Evolutionary conservation across 1,284 basidiomycete species (phyloP), one percentile per base, ranked within the genome.

Genomic region (Fistulinella staudtii): DNA sequence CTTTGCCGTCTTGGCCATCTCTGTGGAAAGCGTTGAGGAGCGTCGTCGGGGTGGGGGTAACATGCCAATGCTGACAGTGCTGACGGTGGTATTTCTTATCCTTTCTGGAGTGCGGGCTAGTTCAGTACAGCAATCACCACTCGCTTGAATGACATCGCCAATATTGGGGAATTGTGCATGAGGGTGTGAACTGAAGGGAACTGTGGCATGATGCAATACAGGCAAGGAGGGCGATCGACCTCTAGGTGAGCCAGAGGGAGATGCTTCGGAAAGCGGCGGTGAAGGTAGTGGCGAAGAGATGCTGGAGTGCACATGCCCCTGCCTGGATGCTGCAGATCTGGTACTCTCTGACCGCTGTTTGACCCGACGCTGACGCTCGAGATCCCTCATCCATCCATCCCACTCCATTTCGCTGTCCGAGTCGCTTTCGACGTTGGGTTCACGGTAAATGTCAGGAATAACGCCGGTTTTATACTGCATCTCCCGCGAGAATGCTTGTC

Each of bases 371-470:
- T 76, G 75, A 6, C 76, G 68, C 29, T 68, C 63, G 23, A 80
- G 52, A 55, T 79, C 79, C 8, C 67, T 68, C 54, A 68, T 65
- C 79, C 79, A 82, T 5, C 70, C 72, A 6, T 77, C 70, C 79
- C 79, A 82, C 50, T 82, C 79, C n/a, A 68, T 63, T 53, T 80
- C 79, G 50, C 76, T 74, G 18, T 74, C 70, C 5, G 63, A 65
- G 3, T 68, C 66, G n/a, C 64, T 68, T 17, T 65, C 65, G 5
- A 61, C 58, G 4, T 63, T 67, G 3, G 56, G 54, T 23, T 51
- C 52, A 50, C 45, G 17, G 45, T 50, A 46, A 1, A 37, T 29
- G 17, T 51, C 21, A 4, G 41, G 46, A 18, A 43, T 15, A 5
- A 22, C 5, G 8, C n/a, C 31, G 1, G 35, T 39, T 39, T 50